phyloP scores from a whole-genome alignment of 176 grass and related monocot genomes.

The Aechmea fasciata region DNA sequence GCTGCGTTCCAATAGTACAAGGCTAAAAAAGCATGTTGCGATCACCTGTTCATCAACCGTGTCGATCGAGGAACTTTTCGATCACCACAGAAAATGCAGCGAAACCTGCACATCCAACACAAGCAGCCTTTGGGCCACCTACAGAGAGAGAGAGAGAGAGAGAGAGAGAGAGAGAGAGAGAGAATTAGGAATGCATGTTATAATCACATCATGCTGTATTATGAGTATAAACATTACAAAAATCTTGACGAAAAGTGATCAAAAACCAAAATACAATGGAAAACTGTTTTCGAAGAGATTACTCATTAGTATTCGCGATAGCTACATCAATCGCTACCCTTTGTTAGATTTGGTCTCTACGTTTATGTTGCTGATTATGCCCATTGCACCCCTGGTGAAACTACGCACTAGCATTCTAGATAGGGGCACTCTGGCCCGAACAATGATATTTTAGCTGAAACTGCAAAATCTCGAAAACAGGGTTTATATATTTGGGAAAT shows the following conservation, averaged over 20 bases:
- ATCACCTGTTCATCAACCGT: constrained; percentile 29
- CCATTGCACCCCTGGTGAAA: too few species aligned
- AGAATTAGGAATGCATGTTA: neutral
- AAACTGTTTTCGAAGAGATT: neutral
- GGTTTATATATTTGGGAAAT: too few species aligned
- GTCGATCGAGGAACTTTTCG: constrained; percentile 87
- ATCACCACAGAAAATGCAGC: constrained; percentile 80
- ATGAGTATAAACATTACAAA: too few species aligned
- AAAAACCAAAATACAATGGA: neutral
- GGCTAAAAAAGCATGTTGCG: neutral
- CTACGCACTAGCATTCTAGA: too few species aligned
- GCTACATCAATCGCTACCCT: too few species aligned
- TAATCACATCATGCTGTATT: neutral
- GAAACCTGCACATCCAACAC: constrained; percentile 83
- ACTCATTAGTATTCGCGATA: too few species aligned
- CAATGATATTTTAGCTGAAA: too few species aligned
- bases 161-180: constrained; percentile 17
- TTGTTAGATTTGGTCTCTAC: too few species aligned
- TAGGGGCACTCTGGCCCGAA: too few species aligned
- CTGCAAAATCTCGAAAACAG: too few species aligned
- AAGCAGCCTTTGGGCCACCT: constrained; percentile 89
- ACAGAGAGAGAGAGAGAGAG: constrained; percentile 38
- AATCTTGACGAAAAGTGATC: neutral
- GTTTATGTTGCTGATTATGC: too few species aligned
- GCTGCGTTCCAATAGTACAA: too few species aligned